phyloP scores from a whole-genome alignment of 768 basidiomycete species.

The Russula compacta region DNA sequence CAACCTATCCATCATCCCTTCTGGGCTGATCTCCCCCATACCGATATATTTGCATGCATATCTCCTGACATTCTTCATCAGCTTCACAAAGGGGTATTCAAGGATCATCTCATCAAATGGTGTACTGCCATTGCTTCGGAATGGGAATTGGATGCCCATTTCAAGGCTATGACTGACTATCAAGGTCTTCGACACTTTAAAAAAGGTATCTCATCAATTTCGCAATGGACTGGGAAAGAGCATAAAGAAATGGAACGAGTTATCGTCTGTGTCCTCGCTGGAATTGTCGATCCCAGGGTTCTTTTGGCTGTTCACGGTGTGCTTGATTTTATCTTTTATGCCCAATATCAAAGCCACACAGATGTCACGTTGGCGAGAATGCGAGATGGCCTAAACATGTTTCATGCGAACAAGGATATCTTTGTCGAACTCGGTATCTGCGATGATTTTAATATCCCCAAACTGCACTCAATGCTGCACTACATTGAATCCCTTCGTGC shows the following conservation, averaged over 20 bases:
- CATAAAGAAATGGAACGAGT: too few species aligned
- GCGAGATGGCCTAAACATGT: too few species aligned
- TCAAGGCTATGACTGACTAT: not conserved
- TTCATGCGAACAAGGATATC: too few species aligned
- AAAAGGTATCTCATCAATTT: too few species aligned
- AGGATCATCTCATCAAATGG: too few species aligned
- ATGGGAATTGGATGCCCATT: not conserved
- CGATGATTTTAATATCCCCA: not conserved
- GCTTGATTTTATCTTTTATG: not conserved
- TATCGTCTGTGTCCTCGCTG: too few species aligned
- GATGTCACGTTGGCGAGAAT: not conserved
- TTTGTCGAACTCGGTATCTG: not conserved
- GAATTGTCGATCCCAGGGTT: too few species aligned
- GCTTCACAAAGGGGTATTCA: not conserved
- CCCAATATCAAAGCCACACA: not conserved
- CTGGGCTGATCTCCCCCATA: too few species aligned
- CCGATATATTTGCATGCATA: not conserved
- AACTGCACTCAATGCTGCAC: not conserved
- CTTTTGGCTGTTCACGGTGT: not conserved
- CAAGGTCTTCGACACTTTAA: not conserved
- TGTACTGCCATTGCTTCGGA: too few species aligned
- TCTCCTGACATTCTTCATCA: not conserved
- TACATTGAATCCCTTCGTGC: too few species aligned
- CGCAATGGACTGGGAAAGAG: too few species aligned
- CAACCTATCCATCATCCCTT: too few species aligned